Evolutionary conservation across 208 protist genomes (phyloP), one percentile per base, ranked within the genome.

Genomic region (Leishmania braziliensis): DNA sequence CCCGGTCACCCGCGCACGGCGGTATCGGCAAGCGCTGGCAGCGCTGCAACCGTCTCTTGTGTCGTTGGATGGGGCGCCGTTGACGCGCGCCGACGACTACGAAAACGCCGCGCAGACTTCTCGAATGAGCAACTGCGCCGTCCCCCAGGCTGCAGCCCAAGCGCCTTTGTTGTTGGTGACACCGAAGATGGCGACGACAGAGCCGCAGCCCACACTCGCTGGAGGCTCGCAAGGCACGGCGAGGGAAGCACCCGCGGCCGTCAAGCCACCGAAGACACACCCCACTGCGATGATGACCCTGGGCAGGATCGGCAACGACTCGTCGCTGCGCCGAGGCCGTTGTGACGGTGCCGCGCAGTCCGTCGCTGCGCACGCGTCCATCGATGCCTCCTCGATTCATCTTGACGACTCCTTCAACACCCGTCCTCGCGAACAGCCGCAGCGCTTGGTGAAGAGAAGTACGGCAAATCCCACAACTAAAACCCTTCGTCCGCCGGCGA

Each of bases 41-140:
- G 88, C 88, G 51, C 69, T 92, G 70, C 90, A 92, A 29, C 53
- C 70, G 1, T 26, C 85, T 26, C 78, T 97, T 33, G 80, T 94
- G 26, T 89, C 94, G 23, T 79, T 97, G 43, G 94, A 97, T 75
- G 94, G 91, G 1, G 86, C 84, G 16, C 90, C 94, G 6, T 77
- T 96, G 29, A 50, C 92, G 46, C 84, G 85, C 3, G 50, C 70
- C 10, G 51, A 33, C n/a, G 80, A 84, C 51, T 12, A 33, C 53
- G 68, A 76, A 4, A 43, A 60, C 3, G 51, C 46, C 36, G 81
- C 16, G 33, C 26, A 50, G 36, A 20, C 20, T 8, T 51, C 46
- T 54, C 69, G 69, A 26, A 26, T 29, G 39, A 68, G 23, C 36
- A 68, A 58, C 74, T 63, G 23, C 29, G 26, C 6, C 9, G 46